A percentile compares a stretch with the other conserved stretches of the same genome.
These are phyloP conservation scores for Plasmodium knowlesi DNA, from an alignment of 169 alveolate species.

Conservation along the genomic window DNA sequence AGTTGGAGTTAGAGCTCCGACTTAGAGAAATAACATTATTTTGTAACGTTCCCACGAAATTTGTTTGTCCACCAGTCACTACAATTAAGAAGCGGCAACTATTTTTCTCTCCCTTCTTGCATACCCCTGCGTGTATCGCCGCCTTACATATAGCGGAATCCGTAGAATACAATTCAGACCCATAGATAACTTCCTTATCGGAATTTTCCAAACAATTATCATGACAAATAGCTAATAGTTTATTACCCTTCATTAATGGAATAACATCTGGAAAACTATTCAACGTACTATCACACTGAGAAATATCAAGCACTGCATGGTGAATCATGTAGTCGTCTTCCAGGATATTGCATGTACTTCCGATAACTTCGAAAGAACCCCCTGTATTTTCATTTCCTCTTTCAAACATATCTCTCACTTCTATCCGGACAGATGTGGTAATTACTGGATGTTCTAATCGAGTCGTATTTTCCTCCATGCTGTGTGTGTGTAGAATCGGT, in stretches of 20 bases:
- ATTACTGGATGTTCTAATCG: conserved; percentile 76
- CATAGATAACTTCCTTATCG: conserved; percentile 16
- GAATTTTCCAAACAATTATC: conserved; percentile 39
- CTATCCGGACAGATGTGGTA: conserved; percentile 75
- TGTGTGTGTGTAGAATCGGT: conserved; percentile 80
- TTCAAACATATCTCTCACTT: conserved; percentile 76
- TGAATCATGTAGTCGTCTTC: neutral
- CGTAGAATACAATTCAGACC: conserved; percentile 44
- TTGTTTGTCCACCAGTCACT: neutral
- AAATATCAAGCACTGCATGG: conserved; percentile 72
- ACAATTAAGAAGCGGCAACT: conserved; percentile 32
- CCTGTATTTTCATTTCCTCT: conserved; percentile 75
- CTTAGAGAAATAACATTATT: conserved; percentile 37
- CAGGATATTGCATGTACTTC: conserved; percentile 68
- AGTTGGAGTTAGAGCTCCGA: neutral
- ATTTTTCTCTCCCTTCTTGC: neutral
- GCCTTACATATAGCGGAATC: conserved; percentile 51
- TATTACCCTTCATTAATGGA: conserved; percentile 70
- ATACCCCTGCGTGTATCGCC: conserved; percentile 64
- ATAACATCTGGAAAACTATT: conserved; percentile 56
- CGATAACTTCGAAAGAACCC: conserved; percentile 81
- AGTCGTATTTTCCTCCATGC: conserved; percentile 73
- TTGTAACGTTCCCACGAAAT: conserved; percentile 40
- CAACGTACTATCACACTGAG: conserved; percentile 60
- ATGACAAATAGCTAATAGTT: conserved; percentile 74